Evolutionary conservation across 78 protist species (phyloP), one percentile per base, ranked within the genome.

Genomic region (Isochrysis galbana): DNA sequence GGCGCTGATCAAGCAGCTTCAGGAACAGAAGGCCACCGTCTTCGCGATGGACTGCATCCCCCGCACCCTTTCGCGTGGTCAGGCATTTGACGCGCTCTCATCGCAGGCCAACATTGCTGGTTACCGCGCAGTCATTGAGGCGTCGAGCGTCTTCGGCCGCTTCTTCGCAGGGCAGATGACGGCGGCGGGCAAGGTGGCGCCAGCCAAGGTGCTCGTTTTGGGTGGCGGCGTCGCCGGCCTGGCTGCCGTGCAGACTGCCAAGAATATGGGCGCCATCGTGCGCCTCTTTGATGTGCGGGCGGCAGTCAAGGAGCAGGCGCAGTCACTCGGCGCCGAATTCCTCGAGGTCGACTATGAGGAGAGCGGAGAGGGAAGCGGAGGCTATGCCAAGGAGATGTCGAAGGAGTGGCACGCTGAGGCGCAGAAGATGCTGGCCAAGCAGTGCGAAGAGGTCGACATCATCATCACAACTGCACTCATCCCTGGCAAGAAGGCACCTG

Each of bases 161-260:
- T 96, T 95, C 97, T 97, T 98, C 90, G 89, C 97, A 11, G 99
- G 99, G 5, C 96, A 95, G 78, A 98, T 99, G 51, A 99, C 99
- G 2, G 99, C 99, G 2, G 99, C 99, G 26, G 99, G 99, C 44
- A 95, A 94, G 91, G 95, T 96, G 39, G 96, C 93, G 42, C 99
- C 99, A 29, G 99, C 99, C 69, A 98, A 97, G 91, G 95, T 98
- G 86, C 91, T 96, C 38, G 96, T 98, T 7, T 90, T 97, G 74
- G 99, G 99, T 67, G 99, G 95, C 26, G 99, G 99, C 78, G 99
- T 99, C 22, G 99, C 99, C 0, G 99, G 99, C 61, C 97, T 99
- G 2, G 91, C 99, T 0, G 99, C 99, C 2, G 95, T 98, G 32
- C 89, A 77, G 55, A 74, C 96, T 26, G 95, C 95, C 41, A 90